A percentile compares a stretch with the other conserved stretches of the same genome.
phyloP scores from a whole-genome alignment of 768 basidiomycete genomes.

The Rhizopogon sp. region DNA sequence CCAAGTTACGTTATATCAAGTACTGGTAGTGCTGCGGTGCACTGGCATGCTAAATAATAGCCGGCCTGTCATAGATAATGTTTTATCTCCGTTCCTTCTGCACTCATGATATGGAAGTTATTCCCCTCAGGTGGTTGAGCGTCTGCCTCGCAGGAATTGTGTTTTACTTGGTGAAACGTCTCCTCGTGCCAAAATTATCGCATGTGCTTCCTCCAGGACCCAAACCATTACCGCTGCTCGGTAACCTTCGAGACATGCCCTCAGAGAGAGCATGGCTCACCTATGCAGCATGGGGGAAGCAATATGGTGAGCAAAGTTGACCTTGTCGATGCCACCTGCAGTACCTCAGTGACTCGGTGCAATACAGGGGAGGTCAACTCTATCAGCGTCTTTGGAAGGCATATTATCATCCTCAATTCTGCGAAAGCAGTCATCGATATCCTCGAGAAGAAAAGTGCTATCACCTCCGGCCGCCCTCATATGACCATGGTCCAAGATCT shows the following conservation, averaged over 20 bases:
- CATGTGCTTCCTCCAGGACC: slow-evolving; percentile 25
- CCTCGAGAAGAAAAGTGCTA: slow-evolving; percentile 7
- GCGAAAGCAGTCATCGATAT: slow-evolving; percentile 10
- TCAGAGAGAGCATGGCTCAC: slow-evolving; percentile 15
- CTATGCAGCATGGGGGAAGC: slow-evolving; percentile 16
- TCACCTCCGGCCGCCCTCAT: slow-evolving; percentile 5
- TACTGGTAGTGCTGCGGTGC: too few relatives aligned
- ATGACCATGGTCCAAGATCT: slow-evolving; percentile 17
- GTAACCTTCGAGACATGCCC: slow-evolving; percentile 20
- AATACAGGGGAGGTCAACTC: slow-evolving; percentile 25
- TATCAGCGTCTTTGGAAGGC: slow-evolving; percentile 22
- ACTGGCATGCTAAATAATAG: too few relatives aligned
- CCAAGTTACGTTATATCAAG: too few relatives aligned
- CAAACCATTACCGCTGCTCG: slow-evolving; percentile 17
- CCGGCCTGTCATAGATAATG: too few relatives aligned
- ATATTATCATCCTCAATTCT: slow-evolving; percentile 31
- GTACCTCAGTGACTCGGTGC: background rate
- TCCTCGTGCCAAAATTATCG: background rate
- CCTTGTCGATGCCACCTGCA: background rate
- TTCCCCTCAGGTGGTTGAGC: background rate
- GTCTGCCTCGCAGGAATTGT: background rate
- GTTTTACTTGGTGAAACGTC: background rate
- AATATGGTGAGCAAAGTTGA: background rate
- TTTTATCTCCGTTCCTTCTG: too few relatives aligned
- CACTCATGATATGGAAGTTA: too few relatives aligned